Conservation (phyloP, 148 eudicot species). For the Dianthus caryophyllus region DNA sequence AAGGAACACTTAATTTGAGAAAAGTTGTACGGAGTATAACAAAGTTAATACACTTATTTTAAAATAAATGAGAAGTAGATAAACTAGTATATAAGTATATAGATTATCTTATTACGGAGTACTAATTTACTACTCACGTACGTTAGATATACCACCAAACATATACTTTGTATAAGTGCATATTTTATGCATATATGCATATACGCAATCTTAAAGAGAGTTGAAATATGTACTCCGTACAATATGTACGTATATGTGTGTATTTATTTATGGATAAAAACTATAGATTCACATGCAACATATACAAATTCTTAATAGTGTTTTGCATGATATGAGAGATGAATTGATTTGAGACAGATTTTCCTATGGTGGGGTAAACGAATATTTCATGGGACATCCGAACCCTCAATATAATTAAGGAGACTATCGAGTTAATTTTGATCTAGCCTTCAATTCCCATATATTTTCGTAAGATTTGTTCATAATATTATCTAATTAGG, state of each 20-base stretch:
- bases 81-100: no score
- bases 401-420: neutral
- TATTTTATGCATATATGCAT: no score
- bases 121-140: no score
- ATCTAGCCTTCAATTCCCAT: neutral
- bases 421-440: neutral
- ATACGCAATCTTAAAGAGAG: no score
- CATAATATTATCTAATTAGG: neutral
- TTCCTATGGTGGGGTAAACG: slow-evolving; percentile 17
- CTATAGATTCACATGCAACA: slow-evolving; percentile 22
- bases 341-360: slow-evolving; percentile 1
- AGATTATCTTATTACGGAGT: no score
- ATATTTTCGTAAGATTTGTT: neutral
- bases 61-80: no score
- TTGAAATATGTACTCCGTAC: neutral
- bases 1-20: no score
- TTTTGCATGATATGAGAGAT: slow-evolving; percentile 25
- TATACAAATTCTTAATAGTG: slow-evolving; percentile 4
- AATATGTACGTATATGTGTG: neutral
- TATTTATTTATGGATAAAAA: neutral
- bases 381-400: slow-evolving; percentile 18
- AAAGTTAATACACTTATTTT: no score
- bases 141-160: no score
- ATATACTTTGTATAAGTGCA: no score
- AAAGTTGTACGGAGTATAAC: no score